These are phyloP conservation scores for Lactarius quietus DNA, from an alignment of 768 basidiomycete species.

Conservation along the genomic window DNA sequence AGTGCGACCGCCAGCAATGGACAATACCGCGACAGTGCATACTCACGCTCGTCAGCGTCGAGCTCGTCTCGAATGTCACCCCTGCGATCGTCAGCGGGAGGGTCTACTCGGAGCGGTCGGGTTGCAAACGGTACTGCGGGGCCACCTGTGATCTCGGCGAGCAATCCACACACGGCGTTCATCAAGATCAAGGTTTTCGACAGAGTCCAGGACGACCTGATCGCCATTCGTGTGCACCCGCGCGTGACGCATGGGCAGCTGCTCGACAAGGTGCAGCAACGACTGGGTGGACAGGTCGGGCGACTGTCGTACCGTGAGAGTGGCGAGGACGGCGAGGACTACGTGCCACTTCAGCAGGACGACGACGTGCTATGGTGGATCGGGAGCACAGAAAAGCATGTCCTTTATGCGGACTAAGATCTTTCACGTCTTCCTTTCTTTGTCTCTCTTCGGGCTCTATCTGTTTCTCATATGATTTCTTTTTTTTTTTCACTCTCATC, in stretches of 20 bases:
- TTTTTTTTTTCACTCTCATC: not conserved
- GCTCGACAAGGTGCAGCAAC: constrained; percentile 86
- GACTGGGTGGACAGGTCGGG: constrained; percentile 71
- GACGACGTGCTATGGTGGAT: constrained; percentile 69
- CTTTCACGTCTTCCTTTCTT: not conserved
- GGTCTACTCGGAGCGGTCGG: constrained; percentile 50
- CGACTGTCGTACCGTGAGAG: constrained; percentile 75
- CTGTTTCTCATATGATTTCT: constrained; percentile 15
- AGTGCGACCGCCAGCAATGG: constrained; percentile 12
- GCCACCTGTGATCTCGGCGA: constrained; percentile 70
- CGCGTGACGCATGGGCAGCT: constrained; percentile 81
- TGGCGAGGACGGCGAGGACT: constrained; percentile 56
- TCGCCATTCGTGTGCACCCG: constrained; percentile 96
- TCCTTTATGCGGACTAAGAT: constrained; percentile 70
- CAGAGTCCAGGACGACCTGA: constrained; percentile 87
- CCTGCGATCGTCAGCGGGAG: constrained; percentile 41
- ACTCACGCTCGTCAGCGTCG: constrained; percentile 34
- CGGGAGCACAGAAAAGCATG: constrained; percentile 74
- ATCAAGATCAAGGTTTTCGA: constrained; percentile 99
- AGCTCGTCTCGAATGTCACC: constrained; percentile 23
- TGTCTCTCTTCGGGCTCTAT: constrained; percentile 5
- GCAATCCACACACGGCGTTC: constrained; percentile 80
- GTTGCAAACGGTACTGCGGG: constrained; percentile 54
- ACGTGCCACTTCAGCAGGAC: constrained; percentile 61
- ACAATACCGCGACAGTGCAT: constrained; percentile 28